Evolutionary conservation across 2,329 filamentous ascomycete species (phyloP), one percentile per base, ranked within the genome.

Genomic region (Aspergillus sp.): DNA sequence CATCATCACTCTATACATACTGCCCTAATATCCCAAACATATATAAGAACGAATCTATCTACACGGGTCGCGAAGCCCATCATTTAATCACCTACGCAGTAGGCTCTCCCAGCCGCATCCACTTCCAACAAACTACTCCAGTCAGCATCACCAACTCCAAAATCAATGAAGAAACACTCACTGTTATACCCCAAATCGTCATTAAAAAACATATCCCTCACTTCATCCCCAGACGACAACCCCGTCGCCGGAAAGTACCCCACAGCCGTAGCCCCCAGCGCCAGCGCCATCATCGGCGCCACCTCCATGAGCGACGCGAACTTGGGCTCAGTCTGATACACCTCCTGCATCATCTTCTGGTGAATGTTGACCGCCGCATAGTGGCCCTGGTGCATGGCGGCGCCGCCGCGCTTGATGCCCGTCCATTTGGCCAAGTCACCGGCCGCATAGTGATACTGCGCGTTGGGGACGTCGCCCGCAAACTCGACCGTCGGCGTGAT

Each of bases 401-500:
- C 47, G 3, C 47, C 47, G 14, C 36, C 47, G 4, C 47, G 36
- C 36, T 49, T 49, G 13, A 49, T 49, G 7, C 47, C 47, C 7
- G 36, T 23, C 47, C 47, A 49, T 14, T 25, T 29, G 0, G 19
- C 36, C 5, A 49, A 10, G n/a, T 81, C 82, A 62, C 87, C 84
- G 3, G 47, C 48, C 9, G 84, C 87, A 62, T 86, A 88, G 66
- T 91, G 88, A 20, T 70, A 71, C 0, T 75, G 70, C 9, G 79
- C 70, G 59, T 89, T 86, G 4, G 84, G 77, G 0, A 81, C 75
- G 0, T 72, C 73, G 3, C 71, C 57, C 1, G 77, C 65, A 64
- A 88, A 83, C 49, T 76, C 72, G 5, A 87, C 73, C 50, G 79
- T 82, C 3, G 81, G 64, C 47, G 76, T 73, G 50, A 89, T 81